phyloP scores from a whole-genome alignment of 2,329 filamentous ascomycete species.

The Paecilomyces formosus region DNA sequence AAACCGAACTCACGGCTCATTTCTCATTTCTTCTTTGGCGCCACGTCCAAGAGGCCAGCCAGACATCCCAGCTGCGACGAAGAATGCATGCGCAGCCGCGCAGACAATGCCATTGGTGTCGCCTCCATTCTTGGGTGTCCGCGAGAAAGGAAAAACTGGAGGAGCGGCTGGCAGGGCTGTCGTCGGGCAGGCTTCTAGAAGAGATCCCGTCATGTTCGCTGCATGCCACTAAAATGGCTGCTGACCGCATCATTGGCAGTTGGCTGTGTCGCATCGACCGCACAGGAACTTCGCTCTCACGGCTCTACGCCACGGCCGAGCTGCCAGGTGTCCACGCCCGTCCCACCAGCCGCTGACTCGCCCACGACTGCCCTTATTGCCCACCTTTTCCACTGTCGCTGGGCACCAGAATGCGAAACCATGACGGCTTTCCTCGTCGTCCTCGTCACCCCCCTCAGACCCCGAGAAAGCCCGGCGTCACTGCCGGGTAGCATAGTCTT shows the following conservation, averaged over 20 bases:
- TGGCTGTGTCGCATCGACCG: background rate
- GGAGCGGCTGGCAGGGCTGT: background rate
- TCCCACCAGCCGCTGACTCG: background rate
- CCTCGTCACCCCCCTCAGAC: background rate
- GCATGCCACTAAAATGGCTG: background rate
- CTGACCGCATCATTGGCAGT: background rate
- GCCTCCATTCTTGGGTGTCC: background rate
- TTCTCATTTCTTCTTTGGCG: background rate
- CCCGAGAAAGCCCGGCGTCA: background rate
- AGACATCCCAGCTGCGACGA: background rate
- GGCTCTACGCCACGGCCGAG: background rate
- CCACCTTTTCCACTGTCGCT: background rate
- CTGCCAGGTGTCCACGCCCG: background rate
- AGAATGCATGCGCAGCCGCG: background rate
- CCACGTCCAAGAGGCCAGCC: background rate
- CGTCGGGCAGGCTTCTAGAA: background rate
- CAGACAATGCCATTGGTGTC: background rate
- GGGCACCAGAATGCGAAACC: background rate
- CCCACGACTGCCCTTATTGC: background rate
- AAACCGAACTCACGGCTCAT: background rate
- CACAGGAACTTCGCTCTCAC: background rate
- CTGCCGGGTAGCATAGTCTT: background rate
- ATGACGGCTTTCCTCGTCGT: background rate
- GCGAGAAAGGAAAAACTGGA: background rate
- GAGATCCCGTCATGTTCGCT: background rate